A percentile compares a stretch with the other conserved stretches of the same genome.
phyloP scores from a whole-genome alignment of 1,284 basidiomycete genomes.

The Cryptococcus amylolentus region DNA sequence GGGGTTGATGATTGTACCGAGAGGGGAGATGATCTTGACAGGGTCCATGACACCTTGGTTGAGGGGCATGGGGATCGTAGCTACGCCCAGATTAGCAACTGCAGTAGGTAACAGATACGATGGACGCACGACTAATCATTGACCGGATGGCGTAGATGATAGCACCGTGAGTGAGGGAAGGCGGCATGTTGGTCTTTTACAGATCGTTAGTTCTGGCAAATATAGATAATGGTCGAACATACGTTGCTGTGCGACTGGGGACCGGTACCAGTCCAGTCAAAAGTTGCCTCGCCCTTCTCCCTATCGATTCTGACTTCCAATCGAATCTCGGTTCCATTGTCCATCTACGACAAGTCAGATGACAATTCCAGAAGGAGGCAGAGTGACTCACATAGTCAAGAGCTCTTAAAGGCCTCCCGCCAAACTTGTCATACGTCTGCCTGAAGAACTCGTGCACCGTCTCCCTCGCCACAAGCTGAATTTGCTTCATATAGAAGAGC shows the following conservation, averaged over 20 bases:
- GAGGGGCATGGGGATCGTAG: constrained; percentile 64
- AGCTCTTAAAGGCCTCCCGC: constrained; percentile 50
- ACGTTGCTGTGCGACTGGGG: too few relatives aligned
- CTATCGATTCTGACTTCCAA: constrained; percentile 77
- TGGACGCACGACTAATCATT: constrained; percentile 52
- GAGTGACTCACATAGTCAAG: constrained; percentile 20
- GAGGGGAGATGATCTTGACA: constrained; percentile 68
- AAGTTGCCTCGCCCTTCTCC: constrained; percentile 69
- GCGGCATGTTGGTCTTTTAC: constrained; percentile 71
- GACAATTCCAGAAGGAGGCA: too few relatives aligned
- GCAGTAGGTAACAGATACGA: background rate
- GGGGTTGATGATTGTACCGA: constrained; percentile 72
- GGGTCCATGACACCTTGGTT: constrained; percentile 79
- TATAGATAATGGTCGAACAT: too few relatives aligned
- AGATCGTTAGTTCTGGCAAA: too few relatives aligned
- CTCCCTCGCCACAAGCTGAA: constrained; percentile 81
- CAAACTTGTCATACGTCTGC: constrained; percentile 36
- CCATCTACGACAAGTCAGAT: constrained; percentile 8
- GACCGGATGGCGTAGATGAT: constrained; percentile 69
- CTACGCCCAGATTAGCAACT: background rate
- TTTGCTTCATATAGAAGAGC: constrained; percentile 73
- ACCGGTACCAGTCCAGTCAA: constrained; percentile 79
- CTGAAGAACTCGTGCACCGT: constrained; percentile 79
- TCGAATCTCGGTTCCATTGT: constrained; percentile 33
- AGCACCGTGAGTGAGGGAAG: constrained; percentile 82